phyloP scores from a whole-genome alignment of 2,329 filamentous ascomycete species.

The Parastagonospora nodorum region DNA sequence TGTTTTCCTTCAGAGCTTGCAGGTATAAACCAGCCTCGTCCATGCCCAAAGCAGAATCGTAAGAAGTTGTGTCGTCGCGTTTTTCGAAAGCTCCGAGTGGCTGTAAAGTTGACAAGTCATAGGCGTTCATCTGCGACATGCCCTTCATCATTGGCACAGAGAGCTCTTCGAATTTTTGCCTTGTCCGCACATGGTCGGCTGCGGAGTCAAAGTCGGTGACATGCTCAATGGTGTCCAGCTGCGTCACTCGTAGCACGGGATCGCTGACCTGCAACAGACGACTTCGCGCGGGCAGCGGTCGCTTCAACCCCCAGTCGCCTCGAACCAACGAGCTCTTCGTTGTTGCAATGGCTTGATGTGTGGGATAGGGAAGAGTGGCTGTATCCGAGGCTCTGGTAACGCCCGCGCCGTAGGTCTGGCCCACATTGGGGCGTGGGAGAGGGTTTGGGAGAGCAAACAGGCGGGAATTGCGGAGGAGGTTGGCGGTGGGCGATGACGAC shows the following conservation, averaged over 20 bases:
- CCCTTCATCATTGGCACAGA: slow-evolving; percentile 67
- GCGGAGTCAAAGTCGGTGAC: slow-evolving; percentile 88
- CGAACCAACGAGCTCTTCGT: slow-evolving; percentile 71
- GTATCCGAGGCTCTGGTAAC: slow-evolving; percentile 63
- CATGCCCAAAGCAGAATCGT: slow-evolving; percentile 29
- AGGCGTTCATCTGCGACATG: slow-evolving; percentile 23
- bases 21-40: slow-evolving; percentile 34
- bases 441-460: slow-evolving; percentile 85
- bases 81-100: slow-evolving; percentile 39
- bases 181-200: slow-evolving; percentile 77
- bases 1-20: slow-evolving; percentile 29
- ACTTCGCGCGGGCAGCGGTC: slow-evolving; percentile 76
- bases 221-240: slow-evolving; percentile 83
- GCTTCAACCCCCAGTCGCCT: slow-evolving; percentile 94
- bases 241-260: slow-evolving; percentile 76
- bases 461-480: slow-evolving; percentile 81
- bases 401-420: slow-evolving; percentile 53
- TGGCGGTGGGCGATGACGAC: slow-evolving; percentile 62
- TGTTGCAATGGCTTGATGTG: slow-evolving; percentile 79
- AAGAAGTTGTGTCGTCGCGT: slow-evolving; percentile 39
- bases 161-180: slow-evolving; percentile 86
- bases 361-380: slow-evolving; percentile 79
- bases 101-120: slow-evolving; percentile 12
- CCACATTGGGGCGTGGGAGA: slow-evolving; percentile 64
- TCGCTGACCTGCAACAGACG: slow-evolving; percentile 67